Conservation (phyloP, 2,329 filamentous ascomycete species). For the Tricladium varicosporioides region DNA sequence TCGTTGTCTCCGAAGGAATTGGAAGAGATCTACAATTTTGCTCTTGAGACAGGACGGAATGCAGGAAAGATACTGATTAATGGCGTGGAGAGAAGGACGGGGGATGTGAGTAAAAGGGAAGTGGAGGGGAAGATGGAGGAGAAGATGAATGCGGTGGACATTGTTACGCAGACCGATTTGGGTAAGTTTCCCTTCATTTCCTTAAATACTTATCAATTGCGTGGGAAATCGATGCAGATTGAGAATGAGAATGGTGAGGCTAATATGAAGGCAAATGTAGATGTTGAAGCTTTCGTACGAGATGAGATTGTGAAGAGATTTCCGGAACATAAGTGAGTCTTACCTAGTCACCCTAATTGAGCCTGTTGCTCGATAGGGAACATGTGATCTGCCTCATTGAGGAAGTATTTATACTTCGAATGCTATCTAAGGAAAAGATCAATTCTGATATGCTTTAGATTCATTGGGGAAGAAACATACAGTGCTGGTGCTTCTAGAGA, state of each 20-base stretch:
- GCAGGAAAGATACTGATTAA: constrained; percentile 67
- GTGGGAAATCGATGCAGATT: background rate
- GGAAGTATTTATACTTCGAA: background rate
- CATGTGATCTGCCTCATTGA: background rate
- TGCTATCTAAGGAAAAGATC: background rate
- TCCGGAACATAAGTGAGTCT: constrained; percentile 60
- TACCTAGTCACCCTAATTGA: background rate
- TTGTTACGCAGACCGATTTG: constrained; percentile 75
- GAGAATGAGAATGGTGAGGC: background rate
- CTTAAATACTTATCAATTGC: background rate
- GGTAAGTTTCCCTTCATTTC: constrained; percentile 42
- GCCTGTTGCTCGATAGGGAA: no score
- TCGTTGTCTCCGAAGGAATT: constrained; percentile 44
- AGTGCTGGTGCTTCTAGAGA: constrained; percentile 64
- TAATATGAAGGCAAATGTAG: constrained; percentile 38
- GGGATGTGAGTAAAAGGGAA: constrained; percentile 32
- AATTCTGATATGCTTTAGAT: constrained; percentile 43
- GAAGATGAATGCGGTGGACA: constrained; percentile 74
- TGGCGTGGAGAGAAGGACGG: constrained; percentile 56
- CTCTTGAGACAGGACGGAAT: constrained; percentile 66
- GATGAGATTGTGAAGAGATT: constrained; percentile 56
- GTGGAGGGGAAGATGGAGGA: constrained; percentile 42
- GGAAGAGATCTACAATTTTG: constrained; percentile 66
- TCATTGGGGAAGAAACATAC: constrained; percentile 76
- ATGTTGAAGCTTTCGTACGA: constrained; percentile 71